Base-by-base conservation (phyloP, 2,329 filamentous ascomycete genomes). In the Pseudogymnoascus sp. region DNA sequence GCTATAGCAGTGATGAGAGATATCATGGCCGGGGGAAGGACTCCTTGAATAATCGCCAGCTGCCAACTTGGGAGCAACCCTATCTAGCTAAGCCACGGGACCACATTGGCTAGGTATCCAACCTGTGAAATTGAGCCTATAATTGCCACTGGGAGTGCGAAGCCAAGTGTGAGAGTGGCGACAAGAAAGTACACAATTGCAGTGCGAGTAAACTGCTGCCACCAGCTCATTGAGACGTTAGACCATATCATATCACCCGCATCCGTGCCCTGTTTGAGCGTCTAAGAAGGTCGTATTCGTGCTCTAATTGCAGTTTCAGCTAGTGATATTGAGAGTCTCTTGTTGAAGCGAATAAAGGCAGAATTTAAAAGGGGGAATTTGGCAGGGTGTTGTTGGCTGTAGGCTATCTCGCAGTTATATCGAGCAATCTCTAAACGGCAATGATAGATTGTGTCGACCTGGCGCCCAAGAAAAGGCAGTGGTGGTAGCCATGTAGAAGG, bases 281-380 rank as follows among this genome's bases (percentile, higher is more conserved):
- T 28, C 26, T 6, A 28, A 3, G 26, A 28, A 28, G 26, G 26
- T 28, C 26, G 26, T 2, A 28, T 28, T 28, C 26, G 26, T 1
- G 26, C 35, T 73, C 97, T 93, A 73, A 92, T 96, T 64, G 92
- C 93, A 92, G 97, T 96, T 71, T 97, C 93, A 0, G 43, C 4
- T 26, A 10, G 43, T 8, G 93, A 40, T 8, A 16, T 93, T 2
- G 92, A 91, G 1, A 96, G 89, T 73, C 96, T 92, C 71, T 96
- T 89, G 72, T 97, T 96, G 81, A 98, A 98, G 72, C 97, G 93
- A 66, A 98, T 90, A 70, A 98, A 97, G 0, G 93, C 93, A 0
- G 92, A 96, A 71, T 89, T 96, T 90, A 96, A 93, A 50, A 91
- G 77, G 0, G 92, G 91, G 66, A 90, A 97, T 3, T 88, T 85